A percentile compares a stretch with the other conserved stretches of the same genome.
Conservation (phyloP, 805 yeast genomes). For the Tetrapisispora fleetii region DNA sequence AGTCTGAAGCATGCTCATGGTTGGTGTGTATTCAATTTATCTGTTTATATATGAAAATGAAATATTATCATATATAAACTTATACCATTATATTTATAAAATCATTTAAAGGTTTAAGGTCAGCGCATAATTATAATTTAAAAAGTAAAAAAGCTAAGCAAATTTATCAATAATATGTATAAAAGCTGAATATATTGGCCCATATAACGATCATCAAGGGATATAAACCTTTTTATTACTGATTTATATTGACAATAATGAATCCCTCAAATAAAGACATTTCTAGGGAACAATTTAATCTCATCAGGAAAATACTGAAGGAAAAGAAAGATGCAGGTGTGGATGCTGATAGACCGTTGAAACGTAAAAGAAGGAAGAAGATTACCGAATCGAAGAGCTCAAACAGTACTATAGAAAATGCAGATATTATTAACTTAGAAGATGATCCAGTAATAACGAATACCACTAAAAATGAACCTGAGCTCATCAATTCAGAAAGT, state of each 20-base stretch:
- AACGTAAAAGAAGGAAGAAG: slow-evolving; percentile 9
- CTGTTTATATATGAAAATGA: no score
- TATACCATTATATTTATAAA: not conserved
- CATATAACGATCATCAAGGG: no score
- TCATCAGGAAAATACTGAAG: slow-evolving; percentile 21
- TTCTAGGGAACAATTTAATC: slow-evolving; percentile 25
- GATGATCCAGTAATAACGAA: not conserved
- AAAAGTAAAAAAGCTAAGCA: no score
- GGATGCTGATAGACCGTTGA: slow-evolving; percentile 9
- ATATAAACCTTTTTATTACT: no score
- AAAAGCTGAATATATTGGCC: no score
- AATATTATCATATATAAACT: no score
- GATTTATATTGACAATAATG: not conserved
- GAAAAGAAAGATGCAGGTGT: slow-evolving; percentile 11
- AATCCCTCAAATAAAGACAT: not conserved
- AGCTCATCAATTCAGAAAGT: slow-evolving; percentile 2
- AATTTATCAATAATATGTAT: no score
- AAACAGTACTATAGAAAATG: not conserved
- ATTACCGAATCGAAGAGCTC: not conserved
- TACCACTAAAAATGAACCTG: not conserved
- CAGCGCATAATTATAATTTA: no score
- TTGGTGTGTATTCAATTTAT: no score
- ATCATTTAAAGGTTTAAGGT: not conserved
- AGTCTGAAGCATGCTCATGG: no score
- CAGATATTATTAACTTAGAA: not conserved